A percentile compares a stretch with the other conserved stretches of the same genome.
Evolutionary conservation across 169 alveolate species (phyloP).

Genomic region (Plasmodium reichenowi): DNA sequence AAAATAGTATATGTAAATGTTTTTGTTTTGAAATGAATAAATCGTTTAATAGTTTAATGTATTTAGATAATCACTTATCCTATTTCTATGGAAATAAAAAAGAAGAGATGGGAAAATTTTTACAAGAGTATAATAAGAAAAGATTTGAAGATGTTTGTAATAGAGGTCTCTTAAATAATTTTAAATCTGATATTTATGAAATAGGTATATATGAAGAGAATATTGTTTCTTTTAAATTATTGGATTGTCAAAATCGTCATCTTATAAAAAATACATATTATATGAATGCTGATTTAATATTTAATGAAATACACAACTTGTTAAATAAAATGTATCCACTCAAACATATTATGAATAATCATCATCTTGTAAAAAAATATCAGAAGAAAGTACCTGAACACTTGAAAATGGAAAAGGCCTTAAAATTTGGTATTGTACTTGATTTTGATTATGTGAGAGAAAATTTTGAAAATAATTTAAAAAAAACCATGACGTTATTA

Average conservation of each 20-base stretch:
- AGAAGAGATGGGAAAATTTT: too few relatives aligned
- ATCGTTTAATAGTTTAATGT: too few relatives aligned
- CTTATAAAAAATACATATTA: conserved; percentile 13
- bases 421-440: conserved; percentile 9
- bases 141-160: too few relatives aligned
- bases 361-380: not conserved
- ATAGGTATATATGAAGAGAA: conserved; percentile 3
- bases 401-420: conserved; percentile 1
- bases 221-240: conserved; percentile 6
- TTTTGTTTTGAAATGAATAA: too few relatives aligned
- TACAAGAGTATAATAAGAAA: too few relatives aligned
- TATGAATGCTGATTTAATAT: conserved; percentile 13
- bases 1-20: too few relatives aligned
- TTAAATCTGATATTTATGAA: not conserved
- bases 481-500: not conserved
- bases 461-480: conserved; percentile 2
- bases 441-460: conserved; percentile 39
- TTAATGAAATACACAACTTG: not conserved
- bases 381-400: conserved; percentile 2
- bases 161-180: too few relatives aligned
- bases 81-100: too few relatives aligned
- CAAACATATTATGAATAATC: conserved; percentile 1
- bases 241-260: not conserved
- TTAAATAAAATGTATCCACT: conserved; percentile 17
- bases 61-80: too few relatives aligned